phyloP scores from a whole-genome alignment of 192 early-diverging fungal species.

The Umbelopsis sp. region DNA sequence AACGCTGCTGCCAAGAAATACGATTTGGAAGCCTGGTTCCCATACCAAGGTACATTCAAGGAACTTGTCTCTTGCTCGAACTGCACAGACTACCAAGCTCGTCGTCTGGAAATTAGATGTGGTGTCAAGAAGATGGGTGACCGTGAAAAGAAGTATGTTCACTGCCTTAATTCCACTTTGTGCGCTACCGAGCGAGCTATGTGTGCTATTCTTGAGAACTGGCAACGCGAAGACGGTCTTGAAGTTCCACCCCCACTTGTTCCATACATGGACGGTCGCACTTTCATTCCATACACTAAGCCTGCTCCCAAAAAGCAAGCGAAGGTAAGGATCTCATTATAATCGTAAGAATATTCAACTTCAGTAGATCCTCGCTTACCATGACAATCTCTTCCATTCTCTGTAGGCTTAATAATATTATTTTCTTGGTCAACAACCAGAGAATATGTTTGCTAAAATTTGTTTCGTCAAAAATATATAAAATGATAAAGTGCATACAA shows the following conservation, averaged over 20 bases:
- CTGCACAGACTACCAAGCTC: constrained; percentile 99
- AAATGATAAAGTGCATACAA: too few relatives aligned
- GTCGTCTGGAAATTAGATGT: constrained; percentile 92
- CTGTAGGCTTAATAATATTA: too few relatives aligned
- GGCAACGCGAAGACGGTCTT: constrained; percentile 91
- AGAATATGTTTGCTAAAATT: too few relatives aligned
- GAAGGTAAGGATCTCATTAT: background rate
- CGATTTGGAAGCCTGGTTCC: constrained; percentile 99
- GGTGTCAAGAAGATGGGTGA: constrained; percentile 98
- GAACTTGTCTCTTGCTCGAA: constrained; percentile 99
- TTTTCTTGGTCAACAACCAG: too few relatives aligned
- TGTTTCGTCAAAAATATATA: too few relatives aligned
- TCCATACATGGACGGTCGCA: constrained; percentile 91
- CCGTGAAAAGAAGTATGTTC: constrained; percentile 92
- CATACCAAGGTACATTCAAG: constrained; percentile 96
- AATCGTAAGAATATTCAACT: too few relatives aligned
- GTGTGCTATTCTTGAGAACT: constrained; percentile 95
- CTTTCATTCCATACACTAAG: constrained; percentile 87
- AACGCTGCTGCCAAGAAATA: constrained; percentile 99
- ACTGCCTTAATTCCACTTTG: constrained; percentile 96
- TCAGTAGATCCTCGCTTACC: too few relatives aligned
- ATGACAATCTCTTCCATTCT: too few relatives aligned
- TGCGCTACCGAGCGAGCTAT: constrained; percentile 95
- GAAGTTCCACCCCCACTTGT: constrained; percentile 83
- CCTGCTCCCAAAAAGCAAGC: constrained; percentile 34